These are phyloP conservation scores for Suhomyces maxii DNA, from an alignment of 1,139 yeast genomes.

Conservation along the genomic window DNA sequence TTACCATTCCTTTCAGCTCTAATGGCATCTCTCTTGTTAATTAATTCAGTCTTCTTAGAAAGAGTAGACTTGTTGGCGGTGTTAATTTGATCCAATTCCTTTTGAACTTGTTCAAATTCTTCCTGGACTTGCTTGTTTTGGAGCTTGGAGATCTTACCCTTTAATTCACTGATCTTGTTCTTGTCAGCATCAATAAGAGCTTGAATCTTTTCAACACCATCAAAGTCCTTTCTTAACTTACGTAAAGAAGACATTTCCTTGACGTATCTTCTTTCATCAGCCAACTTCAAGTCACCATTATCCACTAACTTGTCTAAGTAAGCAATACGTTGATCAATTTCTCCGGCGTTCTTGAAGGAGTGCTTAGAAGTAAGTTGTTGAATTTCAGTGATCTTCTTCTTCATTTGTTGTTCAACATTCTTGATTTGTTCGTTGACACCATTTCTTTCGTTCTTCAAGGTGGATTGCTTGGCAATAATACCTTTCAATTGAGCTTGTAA, in stretches of 20 bases:
- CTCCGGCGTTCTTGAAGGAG: slow-evolving; percentile 70
- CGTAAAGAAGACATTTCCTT: slow-evolving; percentile 85
- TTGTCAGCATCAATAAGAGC: slow-evolving; percentile 79
- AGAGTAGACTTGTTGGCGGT: slow-evolving; percentile 62
- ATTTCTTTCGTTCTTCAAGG: slow-evolving; percentile 68
- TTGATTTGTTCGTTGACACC: slow-evolving; percentile 71
- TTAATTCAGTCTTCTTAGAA: slow-evolving; percentile 65
- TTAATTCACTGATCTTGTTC: slow-evolving; percentile 72
- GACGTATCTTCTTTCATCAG: slow-evolving; percentile 84
- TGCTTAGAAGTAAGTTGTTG: slow-evolving; percentile 69
- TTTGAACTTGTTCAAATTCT: slow-evolving; percentile 61
- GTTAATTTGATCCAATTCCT: slow-evolving; percentile 60
- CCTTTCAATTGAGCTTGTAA: slow-evolving; percentile 66
- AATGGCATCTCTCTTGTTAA: slow-evolving; percentile 66
- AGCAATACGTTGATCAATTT: slow-evolving; percentile 72
- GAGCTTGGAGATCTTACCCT: slow-evolving; percentile 60
- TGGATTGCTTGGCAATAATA: slow-evolving; percentile 66
- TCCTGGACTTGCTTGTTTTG: slow-evolving; percentile 66
- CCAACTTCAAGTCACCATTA: slow-evolving; percentile 80
- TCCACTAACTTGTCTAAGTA: slow-evolving; percentile 75
- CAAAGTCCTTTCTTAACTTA: slow-evolving; percentile 79
- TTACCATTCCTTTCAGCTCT: slow-evolving; percentile 70
- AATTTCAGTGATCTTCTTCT: slow-evolving; percentile 76
- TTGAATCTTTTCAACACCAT: slow-evolving; percentile 72
- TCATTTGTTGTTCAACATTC: slow-evolving; percentile 66